These are phyloP conservation scores for Kwoniella heveanensis DNA, from an alignment of 768 basidiomycete species.

Conservation along the genomic window DNA sequence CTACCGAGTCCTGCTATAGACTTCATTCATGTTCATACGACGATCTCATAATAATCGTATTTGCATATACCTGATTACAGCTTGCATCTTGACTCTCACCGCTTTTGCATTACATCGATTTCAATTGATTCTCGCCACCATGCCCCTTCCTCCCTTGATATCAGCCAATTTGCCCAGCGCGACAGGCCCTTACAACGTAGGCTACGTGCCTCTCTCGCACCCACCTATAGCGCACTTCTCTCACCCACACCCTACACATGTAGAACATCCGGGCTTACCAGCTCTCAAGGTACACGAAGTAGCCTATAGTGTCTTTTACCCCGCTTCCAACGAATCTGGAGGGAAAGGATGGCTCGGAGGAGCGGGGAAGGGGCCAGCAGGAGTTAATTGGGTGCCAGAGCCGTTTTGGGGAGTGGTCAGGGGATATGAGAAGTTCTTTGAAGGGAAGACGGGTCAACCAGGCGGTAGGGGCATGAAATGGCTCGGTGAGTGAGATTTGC, in stretches of 20 bases:
- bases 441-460: constrained; percentile 4
- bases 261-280: constrained; percentile 8
- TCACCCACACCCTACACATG: constrained; percentile 20
- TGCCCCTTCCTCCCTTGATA: constrained; percentile 32
- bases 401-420: constrained; percentile 30
- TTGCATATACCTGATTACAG: neutral
- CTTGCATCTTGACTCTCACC: neutral
- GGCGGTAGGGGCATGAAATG: constrained; percentile 18
- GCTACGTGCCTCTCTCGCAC: constrained; percentile 32
- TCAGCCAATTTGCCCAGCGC: constrained; percentile 29
- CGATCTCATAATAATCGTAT: neutral
- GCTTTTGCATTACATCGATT: neutral
- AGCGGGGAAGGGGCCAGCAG: neutral
- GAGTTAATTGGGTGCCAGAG: constrained; percentile 39
- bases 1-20: neutral
- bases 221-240: constrained; percentile 22
- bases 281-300: constrained; percentile 28
- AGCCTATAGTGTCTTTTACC: constrained; percentile 42
- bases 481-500: constrained; percentile 26
- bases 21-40: neutral
- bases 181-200: constrained; percentile 32
- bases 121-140: neutral
- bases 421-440: constrained; percentile 43
- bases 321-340: constrained; percentile 10
- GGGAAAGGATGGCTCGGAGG: constrained; percentile 1